These are phyloP conservation scores for Russula griseocarnosa DNA, from an alignment of 768 basidiomycete genomes.

Conservation along the genomic window DNA sequence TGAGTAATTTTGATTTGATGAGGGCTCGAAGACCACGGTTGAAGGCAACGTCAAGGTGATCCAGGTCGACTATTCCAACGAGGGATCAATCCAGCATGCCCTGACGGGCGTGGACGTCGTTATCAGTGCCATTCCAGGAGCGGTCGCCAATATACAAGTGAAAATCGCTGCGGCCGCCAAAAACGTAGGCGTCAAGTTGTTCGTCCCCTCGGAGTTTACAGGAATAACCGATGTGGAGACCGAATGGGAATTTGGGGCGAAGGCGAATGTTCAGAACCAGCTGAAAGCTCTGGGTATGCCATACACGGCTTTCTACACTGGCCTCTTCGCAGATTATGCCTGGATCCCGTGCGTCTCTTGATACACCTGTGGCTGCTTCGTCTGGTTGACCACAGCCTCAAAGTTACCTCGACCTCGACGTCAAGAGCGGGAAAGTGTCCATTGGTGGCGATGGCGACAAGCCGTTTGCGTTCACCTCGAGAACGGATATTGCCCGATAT, in stretches of 20 bases:
- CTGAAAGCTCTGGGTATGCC: neutral
- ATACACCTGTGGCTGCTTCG: neutral
- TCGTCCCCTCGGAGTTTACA: neutral
- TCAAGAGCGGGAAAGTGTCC: neutral
- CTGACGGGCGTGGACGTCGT: neutral
- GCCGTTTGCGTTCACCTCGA: neutral
- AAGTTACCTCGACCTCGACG: neutral
- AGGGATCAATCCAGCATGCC: neutral
- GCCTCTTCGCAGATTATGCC: neutral
- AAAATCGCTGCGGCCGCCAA: neutral
- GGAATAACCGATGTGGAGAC: neutral
- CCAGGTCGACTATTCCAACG: neutral
- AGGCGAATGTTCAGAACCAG: neutral
- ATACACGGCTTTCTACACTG: neutral
- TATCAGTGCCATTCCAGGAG: neutral
- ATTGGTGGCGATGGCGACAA: neutral
- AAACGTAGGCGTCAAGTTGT: neutral
- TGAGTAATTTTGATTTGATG: neutral
- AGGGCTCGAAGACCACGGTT: constrained; percentile 31
- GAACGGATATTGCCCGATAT: neutral
- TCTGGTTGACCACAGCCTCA: neutral
- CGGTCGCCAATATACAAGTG: neutral
- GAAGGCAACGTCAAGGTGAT: neutral
- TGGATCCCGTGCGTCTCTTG: neutral
- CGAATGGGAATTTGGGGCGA: neutral